phyloP scores from a whole-genome alignment of 2,329 filamentous ascomycete genomes.

The Thelonectria rubi region DNA sequence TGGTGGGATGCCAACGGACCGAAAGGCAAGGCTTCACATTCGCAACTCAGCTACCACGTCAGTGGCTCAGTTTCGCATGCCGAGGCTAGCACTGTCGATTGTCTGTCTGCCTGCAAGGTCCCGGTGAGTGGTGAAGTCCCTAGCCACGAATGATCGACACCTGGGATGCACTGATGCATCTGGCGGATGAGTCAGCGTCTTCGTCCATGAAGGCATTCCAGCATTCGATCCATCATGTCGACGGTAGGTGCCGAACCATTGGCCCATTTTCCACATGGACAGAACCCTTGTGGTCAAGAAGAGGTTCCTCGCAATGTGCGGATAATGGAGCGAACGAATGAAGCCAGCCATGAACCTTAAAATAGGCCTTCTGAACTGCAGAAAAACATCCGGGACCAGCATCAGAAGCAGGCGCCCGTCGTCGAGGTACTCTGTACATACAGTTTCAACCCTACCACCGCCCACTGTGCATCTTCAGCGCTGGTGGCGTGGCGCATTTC shows the following conservation, averaged over 20 bases:
- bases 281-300: too few relatives aligned
- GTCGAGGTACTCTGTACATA: too few relatives aligned
- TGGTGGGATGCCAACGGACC: not conserved
- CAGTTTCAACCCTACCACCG: too few relatives aligned
- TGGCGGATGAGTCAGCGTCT: slow-evolving; percentile 17
- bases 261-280: too few relatives aligned
- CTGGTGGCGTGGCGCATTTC: slow-evolving; percentile 1
- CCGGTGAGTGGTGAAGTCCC: slow-evolving; percentile 35
- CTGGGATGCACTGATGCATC: slow-evolving; percentile 18
- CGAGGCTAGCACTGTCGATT: slow-evolving; percentile 6
- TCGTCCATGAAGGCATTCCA: not conserved
- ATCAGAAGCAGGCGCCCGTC: too few relatives aligned
- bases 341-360: too few relatives aligned
- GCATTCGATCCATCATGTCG: not conserved
- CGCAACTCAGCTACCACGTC: not conserved
- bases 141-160: slow-evolving; percentile 35
- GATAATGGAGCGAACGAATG: too few relatives aligned
- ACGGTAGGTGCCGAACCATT: too few relatives aligned
- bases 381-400: too few relatives aligned
- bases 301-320: too few relatives aligned
- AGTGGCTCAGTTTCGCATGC: slow-evolving; percentile 8
- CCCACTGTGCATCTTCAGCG: too few relatives aligned
- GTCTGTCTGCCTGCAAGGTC: slow-evolving; percentile 38
- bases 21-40: not conserved
- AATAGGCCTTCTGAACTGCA: too few relatives aligned